Evolutionary conservation across 2,329 filamentous ascomycete genomes (phyloP).

Genomic region (Aspergillus intermedius): DNA sequence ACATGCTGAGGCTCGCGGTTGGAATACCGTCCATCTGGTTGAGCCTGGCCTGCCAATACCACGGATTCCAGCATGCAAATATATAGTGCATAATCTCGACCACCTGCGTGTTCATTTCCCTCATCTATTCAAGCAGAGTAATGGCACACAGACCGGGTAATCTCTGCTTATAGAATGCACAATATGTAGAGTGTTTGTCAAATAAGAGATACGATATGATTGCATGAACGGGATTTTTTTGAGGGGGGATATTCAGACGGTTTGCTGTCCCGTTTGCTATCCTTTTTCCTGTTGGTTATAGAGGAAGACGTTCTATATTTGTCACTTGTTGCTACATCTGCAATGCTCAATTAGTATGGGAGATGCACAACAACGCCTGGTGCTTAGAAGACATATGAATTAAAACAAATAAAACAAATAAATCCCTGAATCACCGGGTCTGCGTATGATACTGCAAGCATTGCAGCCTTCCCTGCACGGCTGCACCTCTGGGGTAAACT

Average conservation of each 20-base stretch:
- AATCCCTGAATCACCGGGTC: too few species aligned
- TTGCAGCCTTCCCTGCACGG: too few species aligned
- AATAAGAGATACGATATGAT: background rate
- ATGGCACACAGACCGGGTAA: conserved; percentile 1
- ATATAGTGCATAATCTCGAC: conserved; percentile 67
- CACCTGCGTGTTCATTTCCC: conserved; percentile 73
- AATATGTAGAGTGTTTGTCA: background rate
- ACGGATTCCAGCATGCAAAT: conserved; percentile 58
- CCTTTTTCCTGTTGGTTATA: too few species aligned
- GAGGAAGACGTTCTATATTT: too few species aligned
- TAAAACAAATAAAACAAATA: too few species aligned
- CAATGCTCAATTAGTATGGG: background rate
- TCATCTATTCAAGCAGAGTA: conserved; percentile 65
- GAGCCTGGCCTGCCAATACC: conserved; percentile 66
- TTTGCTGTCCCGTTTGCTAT: too few species aligned
- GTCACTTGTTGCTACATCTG: background rate
- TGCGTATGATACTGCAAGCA: too few species aligned
- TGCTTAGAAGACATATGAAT: too few species aligned
- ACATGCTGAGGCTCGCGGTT: conserved; percentile 71
- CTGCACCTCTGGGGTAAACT: background rate
- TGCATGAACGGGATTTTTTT: too few species aligned
- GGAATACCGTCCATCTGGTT: conserved; percentile 79
- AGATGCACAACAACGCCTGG: too few species aligned
- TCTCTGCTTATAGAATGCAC: conserved; percentile 2
- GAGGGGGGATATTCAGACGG: too few species aligned